Evolutionary conservation across 2,329 filamentous ascomycete species (phyloP), one percentile per base, ranked within the genome.

Genomic region (Onygena corvina): DNA sequence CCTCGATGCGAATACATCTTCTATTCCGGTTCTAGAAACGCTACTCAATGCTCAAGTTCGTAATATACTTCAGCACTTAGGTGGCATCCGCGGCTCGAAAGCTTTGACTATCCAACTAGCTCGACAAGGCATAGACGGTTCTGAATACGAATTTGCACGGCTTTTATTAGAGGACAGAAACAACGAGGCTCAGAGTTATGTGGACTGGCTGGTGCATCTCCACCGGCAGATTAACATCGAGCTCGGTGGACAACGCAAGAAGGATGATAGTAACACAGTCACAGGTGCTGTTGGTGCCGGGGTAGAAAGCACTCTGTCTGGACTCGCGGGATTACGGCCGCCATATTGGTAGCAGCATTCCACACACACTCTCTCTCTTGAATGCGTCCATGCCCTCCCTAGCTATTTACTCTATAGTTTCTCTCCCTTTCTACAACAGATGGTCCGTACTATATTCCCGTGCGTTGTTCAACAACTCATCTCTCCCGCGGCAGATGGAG

Each of bases 121-220:
- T 5, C 73, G 92, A 51, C 92, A 96, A 67, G 89, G 89, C 0
- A 75, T 96, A 3, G 92, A 98, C 61, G 92, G 92, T 0, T 86
- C 89, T 2, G 92, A 98, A 66, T 96, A 88, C 60, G 92, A 98
- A 67, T 98, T 96, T 71, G 92, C 92, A 5, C 75, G 89, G 48
- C 73, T 93, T 68, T 68, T 98, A 57, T 81, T 94, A 27, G 92
- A 98, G 68, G 92, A 98, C 63, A 79, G 92, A 56, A 96, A 96
- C 66, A 94, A 94, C 58, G 92, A 98, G 70, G 92, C 92, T 30
- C 89, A 94, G 69, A 94, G 86, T 63, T 98, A 96, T 67, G 92
- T 96, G 29, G 92, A 98, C 69, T 98, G 92, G 92, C 74, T 98
- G 60, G 92, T 98, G 51, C 86, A 94, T 67, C 76, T 96, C 54